Evolutionary conservation across 441 rosid genomes (phyloP).

Genomic region (Capsella rubella): DNA sequence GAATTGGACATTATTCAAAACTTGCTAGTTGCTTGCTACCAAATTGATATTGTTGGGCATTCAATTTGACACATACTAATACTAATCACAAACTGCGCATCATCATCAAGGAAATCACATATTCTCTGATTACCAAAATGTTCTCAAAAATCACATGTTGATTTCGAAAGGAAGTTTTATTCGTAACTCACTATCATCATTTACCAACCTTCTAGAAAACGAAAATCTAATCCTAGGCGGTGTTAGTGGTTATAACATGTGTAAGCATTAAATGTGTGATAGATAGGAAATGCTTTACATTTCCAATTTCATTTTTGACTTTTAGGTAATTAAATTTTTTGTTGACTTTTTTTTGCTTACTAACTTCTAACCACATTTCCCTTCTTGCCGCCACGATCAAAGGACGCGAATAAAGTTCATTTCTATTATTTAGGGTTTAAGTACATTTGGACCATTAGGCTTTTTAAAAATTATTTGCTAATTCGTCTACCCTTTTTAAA

Average conservation of each 20-base stretch:
- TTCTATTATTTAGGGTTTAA: not conserved
- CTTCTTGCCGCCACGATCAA: slow-evolving; percentile 45
- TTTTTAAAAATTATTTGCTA: no score
- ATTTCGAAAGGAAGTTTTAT: not conserved
- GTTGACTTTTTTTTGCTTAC: slow-evolving; percentile 42
- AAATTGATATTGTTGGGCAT: not conserved
- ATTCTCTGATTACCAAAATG: not conserved
- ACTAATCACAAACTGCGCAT: not conserved
- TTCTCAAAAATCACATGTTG: slow-evolving; percentile 3
- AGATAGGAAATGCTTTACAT: slow-evolving; percentile 21
- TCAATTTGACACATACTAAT: slow-evolving; percentile 2
- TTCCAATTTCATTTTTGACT: slow-evolving; percentile 40
- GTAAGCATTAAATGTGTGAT: slow-evolving; percentile 37
- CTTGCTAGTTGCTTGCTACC: not conserved
- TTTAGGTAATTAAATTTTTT: slow-evolving; percentile 23
- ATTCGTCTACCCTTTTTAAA: no score
- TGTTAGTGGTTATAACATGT: slow-evolving; percentile 28
- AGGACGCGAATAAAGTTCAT: slow-evolving; percentile 14
- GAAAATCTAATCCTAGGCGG: not conserved
- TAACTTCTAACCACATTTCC: slow-evolving; percentile 46
- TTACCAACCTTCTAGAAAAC: slow-evolving; percentile 2
- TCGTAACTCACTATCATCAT: not conserved
- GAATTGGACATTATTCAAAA: not conserved
- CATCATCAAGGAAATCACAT: not conserved
- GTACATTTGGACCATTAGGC: no score